Base-by-base conservation (phyloP, 768 basidiomycete genomes). In the Xerocomus spinulosus region DNA sequence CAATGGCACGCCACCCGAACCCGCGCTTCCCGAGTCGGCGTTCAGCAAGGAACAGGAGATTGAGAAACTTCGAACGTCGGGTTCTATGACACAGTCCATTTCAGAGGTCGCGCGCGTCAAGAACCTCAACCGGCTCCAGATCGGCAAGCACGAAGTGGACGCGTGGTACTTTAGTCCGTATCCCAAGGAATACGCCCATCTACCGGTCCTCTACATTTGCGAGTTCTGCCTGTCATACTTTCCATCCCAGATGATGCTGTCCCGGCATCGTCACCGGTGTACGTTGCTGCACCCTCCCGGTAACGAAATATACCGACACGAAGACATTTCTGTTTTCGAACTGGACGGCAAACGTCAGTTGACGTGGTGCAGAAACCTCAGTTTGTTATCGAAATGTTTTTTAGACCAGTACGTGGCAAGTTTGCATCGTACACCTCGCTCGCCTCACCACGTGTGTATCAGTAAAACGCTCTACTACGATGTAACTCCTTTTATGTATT, bases 131-230 rank as follows among this genome's bases (percentile, higher is more conserved):
- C 84, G 89, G 49, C 79, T 99, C 24, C 92, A 95, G 67, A 98
- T 99, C 52, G 96, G 96, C 48, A 83, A 81, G 65, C 86, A 96
- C 73, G 92, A 96, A 70, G 91, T 99, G 57, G 96, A 99, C 59
- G 87, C 96, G n/a, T 99, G 96, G 96, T 99, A 99, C 70, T 98
- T 98, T 76, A 93, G 90, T 60, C 96, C 96, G 20, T 99, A 98
- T 72, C 96, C 96, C 10, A 87, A 91, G 70, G 96, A 98, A 72
- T 98, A 91, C 72, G 92, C 96, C 37, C 90, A 98, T 68, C 81
- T 95, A 23, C 92, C 94, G 17, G 73, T 94, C 52, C 78, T 99
- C 37, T 98, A 94, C 76, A 83, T 99, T 64, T 99, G 96, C 83
- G 95, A 99, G 70, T 95, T 95, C 74, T 99, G 96, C 67, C 79